phyloP scores from a whole-genome alignment of 371 early-diverging fungal genomes.

The Rhizopus arrhizus region DNA sequence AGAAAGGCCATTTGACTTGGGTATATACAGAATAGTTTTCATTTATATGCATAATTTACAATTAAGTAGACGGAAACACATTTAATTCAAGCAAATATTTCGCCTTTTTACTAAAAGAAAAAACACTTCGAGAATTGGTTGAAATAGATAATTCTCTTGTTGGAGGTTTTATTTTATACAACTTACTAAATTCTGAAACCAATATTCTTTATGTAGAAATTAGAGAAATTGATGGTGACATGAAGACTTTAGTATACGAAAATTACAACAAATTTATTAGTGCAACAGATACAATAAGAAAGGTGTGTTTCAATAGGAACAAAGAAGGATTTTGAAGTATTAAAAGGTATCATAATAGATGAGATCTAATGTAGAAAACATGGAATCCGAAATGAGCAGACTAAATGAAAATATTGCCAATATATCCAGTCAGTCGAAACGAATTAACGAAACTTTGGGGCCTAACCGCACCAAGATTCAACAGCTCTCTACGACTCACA shows the following conservation, averaged over 20 bases:
- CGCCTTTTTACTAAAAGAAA: conserved; percentile 70
- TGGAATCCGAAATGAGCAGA: conserved; percentile 77
- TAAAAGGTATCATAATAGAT: conserved; percentile 50
- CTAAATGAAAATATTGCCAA: conserved; percentile 71
- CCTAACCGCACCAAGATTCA: conserved; percentile 74
- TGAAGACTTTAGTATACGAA: conserved; percentile 96
- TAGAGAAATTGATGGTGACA: conserved; percentile 89
- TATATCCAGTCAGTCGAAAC: conserved; percentile 59
- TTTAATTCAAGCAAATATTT: conserved; percentile 80
- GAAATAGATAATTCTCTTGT: conserved; percentile 75
- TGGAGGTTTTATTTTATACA: conserved; percentile 43
- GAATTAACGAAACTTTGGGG: conserved; percentile 63
- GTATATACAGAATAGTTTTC: conserved; percentile 18
- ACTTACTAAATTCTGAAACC: neutral
- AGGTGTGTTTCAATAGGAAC: conserved; percentile 33
- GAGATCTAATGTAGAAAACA: conserved; percentile 74
- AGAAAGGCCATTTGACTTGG: conserved; percentile 38
- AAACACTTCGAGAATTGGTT: conserved; percentile 68
- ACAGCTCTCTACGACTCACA: conserved; percentile 76
- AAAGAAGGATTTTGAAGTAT: neutral
- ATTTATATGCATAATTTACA: neutral
- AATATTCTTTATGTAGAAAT: conserved; percentile 54
- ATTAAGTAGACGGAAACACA: conserved; percentile 55
- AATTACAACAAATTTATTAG: conserved; percentile 95
- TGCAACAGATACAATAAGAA: conserved; percentile 88